These are phyloP conservation scores for Sinapis alba DNA, from an alignment of 441 rosid species.

Conservation along the genomic window DNA sequence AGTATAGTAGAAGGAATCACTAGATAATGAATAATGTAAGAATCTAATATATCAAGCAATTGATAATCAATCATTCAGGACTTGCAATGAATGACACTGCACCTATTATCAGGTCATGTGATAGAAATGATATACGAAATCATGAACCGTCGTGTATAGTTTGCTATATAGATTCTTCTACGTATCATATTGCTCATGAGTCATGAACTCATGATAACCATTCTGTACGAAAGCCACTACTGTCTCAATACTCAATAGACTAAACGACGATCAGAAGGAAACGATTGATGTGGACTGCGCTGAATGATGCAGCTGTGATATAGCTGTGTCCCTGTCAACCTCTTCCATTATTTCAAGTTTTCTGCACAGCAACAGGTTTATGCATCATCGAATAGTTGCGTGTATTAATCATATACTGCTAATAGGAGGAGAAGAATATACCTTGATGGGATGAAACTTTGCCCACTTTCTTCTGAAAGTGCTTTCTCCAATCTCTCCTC, in stretches of 20 bases:
- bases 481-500: constrained; percentile 97
- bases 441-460: constrained; percentile 59
- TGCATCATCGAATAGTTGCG: background rate
- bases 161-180: background rate
- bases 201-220: constrained; percentile 16
- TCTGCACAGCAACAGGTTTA: constrained; percentile 19
- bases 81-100: background rate
- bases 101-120: background rate
- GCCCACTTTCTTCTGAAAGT: constrained; percentile 54
- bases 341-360: constrained; percentile 20
- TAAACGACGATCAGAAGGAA: constrained; percentile 46
- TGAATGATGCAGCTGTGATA: constrained; percentile 54
- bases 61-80: too few species aligned
- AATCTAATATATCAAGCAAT: background rate
- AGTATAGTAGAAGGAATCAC: background rate
- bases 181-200: constrained; percentile 17
- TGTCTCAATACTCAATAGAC: background rate
- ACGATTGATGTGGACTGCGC: constrained; percentile 60
- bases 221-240: constrained; percentile 5
- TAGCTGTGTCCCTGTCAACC: constrained; percentile 64
- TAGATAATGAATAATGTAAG: background rate
- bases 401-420: background rate
- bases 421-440: constrained; percentile 26
- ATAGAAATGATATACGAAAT: background rate
- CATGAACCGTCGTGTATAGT: background rate